Percentiles rank a stretch among this genome's conserved stretches.
phyloP scores from a whole-genome alignment of 257 asterid species.

The Catharanthus roseus region DNA sequence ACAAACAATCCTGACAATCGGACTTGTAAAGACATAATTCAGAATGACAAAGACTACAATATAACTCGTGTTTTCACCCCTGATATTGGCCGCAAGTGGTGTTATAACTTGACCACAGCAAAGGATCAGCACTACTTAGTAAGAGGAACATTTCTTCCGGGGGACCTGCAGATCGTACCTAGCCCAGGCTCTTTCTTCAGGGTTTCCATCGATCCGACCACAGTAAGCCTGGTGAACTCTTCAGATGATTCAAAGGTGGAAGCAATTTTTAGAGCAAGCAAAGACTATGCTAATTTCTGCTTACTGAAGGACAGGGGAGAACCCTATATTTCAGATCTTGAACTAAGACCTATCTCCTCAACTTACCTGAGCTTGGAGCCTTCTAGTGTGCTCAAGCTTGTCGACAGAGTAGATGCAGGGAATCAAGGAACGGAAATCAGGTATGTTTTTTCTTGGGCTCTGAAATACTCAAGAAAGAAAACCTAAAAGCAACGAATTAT shows the following conservation, averaged over 20 bases:
- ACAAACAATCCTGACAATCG: slow-evolving; percentile 29
- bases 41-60: slow-evolving; percentile 18
- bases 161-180: slow-evolving; percentile 24
- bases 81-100: slow-evolving; percentile 40
- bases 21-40: slow-evolving; percentile 32
- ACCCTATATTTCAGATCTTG: slow-evolving; percentile 44
- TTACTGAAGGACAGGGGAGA: slow-evolving; percentile 35
- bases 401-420: slow-evolving; percentile 45
- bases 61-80: slow-evolving; percentile 36
- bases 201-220: slow-evolving; percentile 39
- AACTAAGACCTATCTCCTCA: slow-evolving; percentile 35
- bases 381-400: slow-evolving; percentile 36
- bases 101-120: slow-evolving; percentile 39
- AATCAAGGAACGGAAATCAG: slow-evolving; percentile 34
- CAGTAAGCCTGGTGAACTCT: slow-evolving; percentile 34
- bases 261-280: slow-evolving; percentile 42
- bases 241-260: slow-evolving; percentile 23
- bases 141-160: slow-evolving; percentile 46
- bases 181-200: slow-evolving; percentile 23
- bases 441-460: slow-evolving; percentile 22
- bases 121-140: slow-evolving; percentile 37
- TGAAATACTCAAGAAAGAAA: neutral
- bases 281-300: slow-evolving; percentile 43
- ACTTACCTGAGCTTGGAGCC: slow-evolving; percentile 32
- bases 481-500: neutral